Conservation (phyloP, 1,284 basidiomycete genomes). For the Entoloma clypeatum region DNA sequence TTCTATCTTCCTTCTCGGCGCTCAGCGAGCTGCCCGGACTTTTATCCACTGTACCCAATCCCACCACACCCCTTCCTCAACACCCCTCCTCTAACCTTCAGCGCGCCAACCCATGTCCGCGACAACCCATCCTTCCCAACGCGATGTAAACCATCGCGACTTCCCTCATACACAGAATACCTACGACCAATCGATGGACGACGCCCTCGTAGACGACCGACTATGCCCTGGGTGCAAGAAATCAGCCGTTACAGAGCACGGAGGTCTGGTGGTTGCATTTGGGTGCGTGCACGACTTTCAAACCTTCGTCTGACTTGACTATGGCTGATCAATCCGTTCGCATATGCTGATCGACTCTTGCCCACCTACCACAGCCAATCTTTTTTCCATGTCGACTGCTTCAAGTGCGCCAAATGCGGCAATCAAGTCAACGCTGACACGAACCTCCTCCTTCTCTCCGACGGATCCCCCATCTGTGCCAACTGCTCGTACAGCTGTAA, state of each 20-base stretch:
- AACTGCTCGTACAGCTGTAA: constrained; percentile 97
- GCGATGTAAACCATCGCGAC: constrained; percentile 29
- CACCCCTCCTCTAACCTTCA: constrained; percentile 11
- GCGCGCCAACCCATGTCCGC: constrained; percentile 24
- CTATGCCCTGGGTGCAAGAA: constrained; percentile 83
- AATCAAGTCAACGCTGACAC: constrained; percentile 88
- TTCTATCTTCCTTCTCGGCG: constrained; percentile 17
- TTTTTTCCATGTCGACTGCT: constrained; percentile 80
- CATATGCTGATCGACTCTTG: constrained; percentile 6
- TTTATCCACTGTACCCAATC: constrained; percentile 7
- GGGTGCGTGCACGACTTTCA: constrained; percentile 49
- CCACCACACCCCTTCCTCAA: constrained; percentile 15
- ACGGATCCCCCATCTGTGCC: constrained; percentile 95
- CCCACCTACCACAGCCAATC: constrained; percentile 55
- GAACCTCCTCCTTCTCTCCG: constrained; percentile 91
- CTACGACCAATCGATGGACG: constrained; percentile 17
- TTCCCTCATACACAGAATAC: constrained; percentile 27
- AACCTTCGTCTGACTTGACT: constrained; percentile 5
- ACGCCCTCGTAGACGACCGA: constrained; percentile 50
- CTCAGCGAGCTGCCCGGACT: constrained; percentile 25
- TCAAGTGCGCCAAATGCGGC: constrained; percentile 80
- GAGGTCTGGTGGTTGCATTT: constrained; percentile 88
- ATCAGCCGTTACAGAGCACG: constrained; percentile 79
- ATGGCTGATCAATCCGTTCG: not conserved
- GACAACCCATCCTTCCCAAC: constrained; percentile 25